These are phyloP conservation scores for Coemansia sp. DNA, from an alignment of 192 early-diverging fungal species.

Conservation along the genomic window DNA sequence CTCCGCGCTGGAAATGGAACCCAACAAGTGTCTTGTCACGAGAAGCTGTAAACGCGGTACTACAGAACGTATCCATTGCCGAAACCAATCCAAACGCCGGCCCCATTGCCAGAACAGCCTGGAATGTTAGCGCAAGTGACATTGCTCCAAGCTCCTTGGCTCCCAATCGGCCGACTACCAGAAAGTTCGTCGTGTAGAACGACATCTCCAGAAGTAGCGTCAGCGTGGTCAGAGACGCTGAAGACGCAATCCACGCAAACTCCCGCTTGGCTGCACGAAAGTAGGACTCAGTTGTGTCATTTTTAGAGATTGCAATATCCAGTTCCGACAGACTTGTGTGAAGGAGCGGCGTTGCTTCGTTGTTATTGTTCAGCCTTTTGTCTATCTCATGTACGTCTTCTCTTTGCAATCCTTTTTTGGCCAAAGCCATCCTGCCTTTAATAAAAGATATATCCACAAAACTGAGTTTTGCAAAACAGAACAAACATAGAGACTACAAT, in stretches of 20 bases:
- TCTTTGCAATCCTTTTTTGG: no score
- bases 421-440: no score
- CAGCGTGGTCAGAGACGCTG: conserved; percentile 18
- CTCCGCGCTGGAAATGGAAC: conserved; percentile 19
- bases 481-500: no score
- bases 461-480: no score
- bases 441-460: no score
- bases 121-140: conserved; percentile 9
- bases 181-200: conserved; percentile 1
- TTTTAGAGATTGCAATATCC: conserved; percentile 19
- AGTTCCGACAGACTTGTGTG: conserved; percentile 16
- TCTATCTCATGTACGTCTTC: not conserved
- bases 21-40: conserved; percentile 15
- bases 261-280: conserved; percentile 18
- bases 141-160: conserved; percentile 14
- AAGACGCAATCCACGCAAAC: conserved; percentile 28
- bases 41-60: conserved; percentile 17
- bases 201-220: conserved; percentile 7
- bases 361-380: not conserved
- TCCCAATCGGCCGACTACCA: not conserved
- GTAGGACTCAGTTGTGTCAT: conserved; percentile 27
- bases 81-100: conserved; percentile 10
- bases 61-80: conserved; percentile 25
- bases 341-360: conserved; percentile 31
- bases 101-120: not conserved